Evolutionary conservation across 768 basidiomycete species (phyloP).

Genomic region (Panaeolus cyanescens): DNA sequence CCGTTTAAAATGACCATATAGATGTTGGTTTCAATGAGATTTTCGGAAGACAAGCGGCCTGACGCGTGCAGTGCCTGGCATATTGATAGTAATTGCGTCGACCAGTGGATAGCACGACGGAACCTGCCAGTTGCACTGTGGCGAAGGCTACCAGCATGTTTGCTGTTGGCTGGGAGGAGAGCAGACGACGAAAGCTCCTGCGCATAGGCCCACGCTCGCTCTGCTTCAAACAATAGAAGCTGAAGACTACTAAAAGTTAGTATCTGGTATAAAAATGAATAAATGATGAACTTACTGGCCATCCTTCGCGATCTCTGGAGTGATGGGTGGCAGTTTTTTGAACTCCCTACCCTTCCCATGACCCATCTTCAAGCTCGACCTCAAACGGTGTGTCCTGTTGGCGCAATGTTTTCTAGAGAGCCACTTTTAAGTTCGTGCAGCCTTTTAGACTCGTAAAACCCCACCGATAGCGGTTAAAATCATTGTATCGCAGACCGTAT

Average conservation of each 20-base stretch:
- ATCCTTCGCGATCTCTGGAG: conserved; percentile 71
- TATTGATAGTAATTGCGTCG: conserved; percentile 73
- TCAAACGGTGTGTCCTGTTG: conserved; percentile 85
- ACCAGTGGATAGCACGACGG: conserved; percentile 78
- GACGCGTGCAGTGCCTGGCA: conserved; percentile 63
- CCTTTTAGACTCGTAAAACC: conserved; percentile 11
- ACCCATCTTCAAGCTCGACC: conserved; percentile 81
- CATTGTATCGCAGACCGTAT: conserved; percentile 90
- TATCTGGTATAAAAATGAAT: conserved; percentile 5
- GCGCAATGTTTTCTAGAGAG: conserved; percentile 79
- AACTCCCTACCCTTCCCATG: conserved; percentile 91
- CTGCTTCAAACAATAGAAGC: conserved; percentile 85
- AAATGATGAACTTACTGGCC: conserved; percentile 63
- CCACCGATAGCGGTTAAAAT: conserved; percentile 83
- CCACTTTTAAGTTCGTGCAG: not conserved
- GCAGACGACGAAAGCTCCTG: conserved; percentile 69
- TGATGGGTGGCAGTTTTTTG: conserved; percentile 76
- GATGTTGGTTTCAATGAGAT: conserved; percentile 68
- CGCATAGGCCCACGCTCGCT: conserved; percentile 90
- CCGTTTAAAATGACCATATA: conserved; percentile 85
- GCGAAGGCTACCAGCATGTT: conserved; percentile 57
- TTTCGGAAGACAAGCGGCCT: conserved; percentile 54
- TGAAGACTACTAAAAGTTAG: conserved; percentile 56
- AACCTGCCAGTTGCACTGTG: conserved; percentile 80
- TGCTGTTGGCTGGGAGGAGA: conserved; percentile 50